Percentiles rank a stretch among this genome's conserved stretches.
These are phyloP conservation scores for Cutaneotrichosporon curvatum DNA, from an alignment of 1,284 basidiomycete genomes.

Conservation along the genomic window DNA sequence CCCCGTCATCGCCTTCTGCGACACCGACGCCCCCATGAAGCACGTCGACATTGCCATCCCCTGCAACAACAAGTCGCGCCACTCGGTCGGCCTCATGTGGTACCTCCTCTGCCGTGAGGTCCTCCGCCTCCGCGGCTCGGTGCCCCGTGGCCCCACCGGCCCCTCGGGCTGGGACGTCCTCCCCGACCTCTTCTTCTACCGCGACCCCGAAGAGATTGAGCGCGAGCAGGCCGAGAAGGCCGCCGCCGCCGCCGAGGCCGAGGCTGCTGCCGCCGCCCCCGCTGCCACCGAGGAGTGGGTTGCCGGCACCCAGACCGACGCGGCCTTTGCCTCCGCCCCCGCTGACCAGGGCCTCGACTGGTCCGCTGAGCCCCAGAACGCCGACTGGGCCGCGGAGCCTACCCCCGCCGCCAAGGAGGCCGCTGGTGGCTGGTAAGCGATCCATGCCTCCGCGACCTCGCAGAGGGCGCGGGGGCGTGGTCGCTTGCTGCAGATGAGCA, in stretches of 20 bases:
- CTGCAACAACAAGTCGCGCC: conserved; percentile 97
- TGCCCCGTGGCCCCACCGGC: conserved; percentile 78
- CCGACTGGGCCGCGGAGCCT: conserved; percentile 34
- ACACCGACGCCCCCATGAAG: conserved; percentile 94
- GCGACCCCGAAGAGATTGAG: conserved; percentile 97
- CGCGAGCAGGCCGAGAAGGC: conserved; percentile 89
- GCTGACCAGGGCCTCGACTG: conserved; percentile 72
- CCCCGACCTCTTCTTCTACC: conserved; percentile 99
- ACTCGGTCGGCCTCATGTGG: conserved; percentile 97
- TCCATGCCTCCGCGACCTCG: no score
- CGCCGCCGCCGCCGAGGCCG: conserved; percentile 62
- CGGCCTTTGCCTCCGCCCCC: conserved; percentile 71
- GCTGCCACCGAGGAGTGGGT: conserved; percentile 65
- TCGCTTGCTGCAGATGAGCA: no score
- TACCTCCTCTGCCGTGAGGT: conserved; percentile 98
- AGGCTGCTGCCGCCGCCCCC: conserved; percentile 48
- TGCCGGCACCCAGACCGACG: conserved; percentile 60
- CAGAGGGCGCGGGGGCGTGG: no score
- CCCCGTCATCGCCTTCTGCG: conserved; percentile 90
- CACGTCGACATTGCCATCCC: conserved; percentile 98
- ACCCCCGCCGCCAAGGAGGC: conserved; percentile 24
- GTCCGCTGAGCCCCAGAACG: conserved; percentile 61
- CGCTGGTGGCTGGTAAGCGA: conserved; percentile 29
- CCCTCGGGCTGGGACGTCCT: conserved; percentile 92
- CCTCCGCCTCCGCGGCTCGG: conserved; percentile 85